A percentile compares a stretch with the other conserved stretches of the same genome.
phyloP scores from a whole-genome alignment of 2,329 filamentous ascomycete genomes.

The Aspergillus fumigatiaffinis region DNA sequence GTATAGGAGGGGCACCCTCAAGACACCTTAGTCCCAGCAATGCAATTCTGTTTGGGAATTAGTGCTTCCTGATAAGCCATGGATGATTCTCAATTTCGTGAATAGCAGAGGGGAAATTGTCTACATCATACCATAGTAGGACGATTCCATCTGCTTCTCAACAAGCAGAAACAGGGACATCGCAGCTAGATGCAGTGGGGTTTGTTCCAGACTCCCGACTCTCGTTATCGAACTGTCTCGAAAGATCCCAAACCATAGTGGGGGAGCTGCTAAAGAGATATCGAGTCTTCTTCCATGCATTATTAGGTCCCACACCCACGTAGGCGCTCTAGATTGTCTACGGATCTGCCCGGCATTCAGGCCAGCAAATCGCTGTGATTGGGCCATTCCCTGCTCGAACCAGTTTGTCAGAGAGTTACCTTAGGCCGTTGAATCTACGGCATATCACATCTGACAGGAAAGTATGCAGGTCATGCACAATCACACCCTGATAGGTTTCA shows the following conservation, averaged over 20 bases:
- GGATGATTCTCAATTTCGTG: background rate
- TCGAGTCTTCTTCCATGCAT: background rate
- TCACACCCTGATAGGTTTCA: background rate
- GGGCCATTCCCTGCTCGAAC: background rate
- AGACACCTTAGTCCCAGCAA: background rate
- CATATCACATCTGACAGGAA: background rate
- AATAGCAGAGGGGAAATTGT: background rate
- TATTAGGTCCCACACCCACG: no score
- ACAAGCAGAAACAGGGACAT: background rate
- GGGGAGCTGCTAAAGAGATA: background rate
- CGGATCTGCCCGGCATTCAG: background rate
- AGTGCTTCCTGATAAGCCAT: background rate
- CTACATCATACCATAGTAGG: background rate
- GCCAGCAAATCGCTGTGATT: background rate
- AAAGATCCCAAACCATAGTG: background rate
- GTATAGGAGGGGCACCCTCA: background rate
- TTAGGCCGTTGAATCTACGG: background rate
- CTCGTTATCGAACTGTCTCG: background rate
- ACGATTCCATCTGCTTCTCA: background rate
- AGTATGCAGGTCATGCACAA: background rate
- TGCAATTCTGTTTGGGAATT: background rate
- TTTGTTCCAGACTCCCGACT: background rate
- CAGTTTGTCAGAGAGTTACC: no score
- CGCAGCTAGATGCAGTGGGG: background rate
- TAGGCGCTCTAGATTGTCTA: background rate